These are phyloP conservation scores for Backusella parvicylindrica DNA, from an alignment of 192 early-diverging fungal species.

Conservation along the genomic window DNA sequence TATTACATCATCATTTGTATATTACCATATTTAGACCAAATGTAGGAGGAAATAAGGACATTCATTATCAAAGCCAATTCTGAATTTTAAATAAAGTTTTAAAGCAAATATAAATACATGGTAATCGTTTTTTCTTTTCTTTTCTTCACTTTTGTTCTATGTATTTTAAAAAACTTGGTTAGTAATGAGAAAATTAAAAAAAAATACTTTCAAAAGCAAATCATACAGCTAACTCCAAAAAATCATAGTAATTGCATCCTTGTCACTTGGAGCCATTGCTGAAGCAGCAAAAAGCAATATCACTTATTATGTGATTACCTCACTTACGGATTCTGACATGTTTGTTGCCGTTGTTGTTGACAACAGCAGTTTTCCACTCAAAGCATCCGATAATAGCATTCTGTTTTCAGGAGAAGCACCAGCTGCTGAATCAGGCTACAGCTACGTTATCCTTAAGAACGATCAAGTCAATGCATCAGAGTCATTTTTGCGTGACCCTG, in stretches of 20 bases:
- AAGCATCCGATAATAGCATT: background rate
- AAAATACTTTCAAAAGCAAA: no score
- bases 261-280: background rate
- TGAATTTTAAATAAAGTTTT: background rate
- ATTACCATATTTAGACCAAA: no score
- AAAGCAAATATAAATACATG: background rate
- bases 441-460: background rate
- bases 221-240: background rate
- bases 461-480: background rate
- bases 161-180: background rate
- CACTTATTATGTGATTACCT: constrained; percentile 7
- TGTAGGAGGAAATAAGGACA: no score
- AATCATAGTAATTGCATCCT: background rate
- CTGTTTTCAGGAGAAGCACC: constrained; percentile 15
- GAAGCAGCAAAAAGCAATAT: background rate
- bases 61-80: background rate
- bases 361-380: background rate
- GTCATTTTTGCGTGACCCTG: background rate
- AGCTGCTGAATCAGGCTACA: background rate
- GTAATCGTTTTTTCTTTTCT: no score
- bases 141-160: background rate
- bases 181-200: background rate
- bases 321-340: background rate
- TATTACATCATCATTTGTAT: no score
- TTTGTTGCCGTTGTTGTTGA: constrained; percentile 1